phyloP scores from a whole-genome alignment of 1,284 basidiomycete genomes.

The Porodaedalea pini region DNA sequence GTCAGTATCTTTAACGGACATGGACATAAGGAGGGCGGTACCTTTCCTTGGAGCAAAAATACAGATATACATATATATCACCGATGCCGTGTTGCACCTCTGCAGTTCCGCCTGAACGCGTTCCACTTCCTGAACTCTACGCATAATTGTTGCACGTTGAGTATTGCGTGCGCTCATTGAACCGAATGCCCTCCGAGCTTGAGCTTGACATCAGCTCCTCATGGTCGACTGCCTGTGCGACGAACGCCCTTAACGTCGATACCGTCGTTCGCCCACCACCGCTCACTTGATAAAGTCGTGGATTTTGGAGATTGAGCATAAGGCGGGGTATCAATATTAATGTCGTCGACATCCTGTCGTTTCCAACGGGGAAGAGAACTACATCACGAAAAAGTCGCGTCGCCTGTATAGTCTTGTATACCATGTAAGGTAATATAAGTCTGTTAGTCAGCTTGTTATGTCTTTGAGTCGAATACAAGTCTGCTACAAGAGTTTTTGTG shows the following conservation, averaged over 20 bases:
- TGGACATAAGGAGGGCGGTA: too few relatives aligned
- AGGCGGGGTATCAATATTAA: constrained; percentile 16
- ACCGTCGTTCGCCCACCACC: not conserved
- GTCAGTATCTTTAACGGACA: too few relatives aligned
- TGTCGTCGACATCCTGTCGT: constrained; percentile 13
- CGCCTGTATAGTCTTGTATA: too few relatives aligned
- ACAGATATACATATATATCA: too few relatives aligned
- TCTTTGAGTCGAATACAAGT: too few relatives aligned
- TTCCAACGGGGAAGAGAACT: too few relatives aligned
- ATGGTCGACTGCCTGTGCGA: not conserved
- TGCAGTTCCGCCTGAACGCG: not conserved
- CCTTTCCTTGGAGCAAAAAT: too few relatives aligned
- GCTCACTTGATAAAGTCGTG: not conserved
- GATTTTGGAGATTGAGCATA: constrained; percentile 20
- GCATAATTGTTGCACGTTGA: not conserved
- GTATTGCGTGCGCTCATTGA: not conserved
- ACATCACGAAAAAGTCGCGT: too few relatives aligned
- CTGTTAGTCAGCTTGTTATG: too few relatives aligned
- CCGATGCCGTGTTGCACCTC: too few relatives aligned
- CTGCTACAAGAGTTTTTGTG: too few relatives aligned
- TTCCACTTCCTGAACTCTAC: not conserved
- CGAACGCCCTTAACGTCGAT: not conserved
- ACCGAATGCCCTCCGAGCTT: not conserved
- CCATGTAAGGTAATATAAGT: too few relatives aligned
- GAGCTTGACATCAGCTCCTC: not conserved